Evolutionary conservation across 192 early-diverging fungal genomes (phyloP).

Genomic region (Glomus cerebriforme): DNA sequence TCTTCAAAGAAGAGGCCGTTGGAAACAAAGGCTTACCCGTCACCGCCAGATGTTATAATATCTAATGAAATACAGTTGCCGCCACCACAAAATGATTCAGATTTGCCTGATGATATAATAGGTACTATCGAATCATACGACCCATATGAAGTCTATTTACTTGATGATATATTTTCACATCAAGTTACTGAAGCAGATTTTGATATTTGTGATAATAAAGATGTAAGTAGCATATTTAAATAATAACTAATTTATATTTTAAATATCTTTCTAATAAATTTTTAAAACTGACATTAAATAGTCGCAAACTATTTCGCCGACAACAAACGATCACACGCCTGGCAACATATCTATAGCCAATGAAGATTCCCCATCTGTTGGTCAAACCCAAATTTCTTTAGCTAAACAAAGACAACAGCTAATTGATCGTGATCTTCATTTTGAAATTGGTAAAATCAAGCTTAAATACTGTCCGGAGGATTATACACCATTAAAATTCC

Average conservation of each 20-base stretch:
- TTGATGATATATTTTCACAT: too few species aligned
- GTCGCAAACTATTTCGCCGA: not conserved
- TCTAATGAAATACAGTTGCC: not conserved
- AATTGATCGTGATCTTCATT: not conserved
- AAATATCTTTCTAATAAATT: not conserved
- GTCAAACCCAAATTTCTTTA: not conserved
- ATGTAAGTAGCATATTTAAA: not conserved
- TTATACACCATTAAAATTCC: conserved; percentile 11
- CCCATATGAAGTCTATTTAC: too few species aligned
- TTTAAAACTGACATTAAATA: not conserved
- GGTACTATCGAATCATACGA: not conserved
- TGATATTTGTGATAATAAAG: not conserved
- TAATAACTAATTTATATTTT: not conserved
- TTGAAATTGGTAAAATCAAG: not conserved
- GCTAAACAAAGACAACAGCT: not conserved
- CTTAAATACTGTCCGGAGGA: not conserved
- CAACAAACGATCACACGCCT: not conserved
- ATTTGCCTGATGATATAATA: not conserved
- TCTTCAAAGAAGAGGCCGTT: not conserved
- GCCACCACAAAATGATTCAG: not conserved
- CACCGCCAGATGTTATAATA: conserved; percentile 2
- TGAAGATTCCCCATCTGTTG: not conserved
- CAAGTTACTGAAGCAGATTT: not conserved
- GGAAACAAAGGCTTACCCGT: conserved; percentile 20
- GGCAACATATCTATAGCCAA: not conserved